phyloP scores from a whole-genome alignment of 306 rosid genomes.

The Potentilla sterilis region DNA sequence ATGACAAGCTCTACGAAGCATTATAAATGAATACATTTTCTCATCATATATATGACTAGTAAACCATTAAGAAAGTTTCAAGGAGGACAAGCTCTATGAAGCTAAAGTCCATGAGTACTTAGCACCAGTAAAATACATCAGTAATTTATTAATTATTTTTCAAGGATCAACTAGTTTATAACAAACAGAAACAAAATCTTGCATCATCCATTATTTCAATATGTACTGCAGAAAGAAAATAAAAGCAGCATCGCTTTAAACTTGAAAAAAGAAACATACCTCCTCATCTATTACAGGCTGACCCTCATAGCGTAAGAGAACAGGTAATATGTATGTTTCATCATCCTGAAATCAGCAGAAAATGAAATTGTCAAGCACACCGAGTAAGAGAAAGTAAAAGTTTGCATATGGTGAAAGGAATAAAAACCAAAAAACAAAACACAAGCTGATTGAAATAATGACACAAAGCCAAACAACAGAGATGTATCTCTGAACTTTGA shows the following conservation, averaged over 20 bases:
- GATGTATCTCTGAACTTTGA: background rate
- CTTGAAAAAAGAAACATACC: constrained; percentile 48
- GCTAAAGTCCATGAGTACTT: background rate
- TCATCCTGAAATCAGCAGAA: constrained; percentile 70
- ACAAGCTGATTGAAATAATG: constrained; percentile 4
- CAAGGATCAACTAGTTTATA: constrained; percentile 14
- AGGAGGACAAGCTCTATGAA: background rate
- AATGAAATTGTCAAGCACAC: constrained; percentile 28
- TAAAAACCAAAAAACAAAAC: background rate
- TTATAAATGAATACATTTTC: background rate
- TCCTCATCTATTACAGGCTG: constrained; percentile 94
- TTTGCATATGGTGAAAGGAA: background rate
- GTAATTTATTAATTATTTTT: too few relatives aligned
- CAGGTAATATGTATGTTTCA: constrained; percentile 89
- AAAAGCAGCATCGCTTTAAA: constrained; percentile 3
- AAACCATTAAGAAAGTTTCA: background rate
- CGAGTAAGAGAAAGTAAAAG: background rate
- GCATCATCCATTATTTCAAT: background rate
- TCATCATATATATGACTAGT: background rate
- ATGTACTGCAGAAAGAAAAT: constrained; percentile 10
- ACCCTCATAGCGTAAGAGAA: constrained; percentile 89
- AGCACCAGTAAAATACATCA: too few relatives aligned
- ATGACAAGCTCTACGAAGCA: too few relatives aligned
- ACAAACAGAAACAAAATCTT: constrained; percentile 13
- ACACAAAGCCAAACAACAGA: background rate